Evolutionary conservation across 148 eudicot genomes (phyloP), one percentile per base, ranked within the genome.

Genomic region (Euryodendron excelsum): DNA sequence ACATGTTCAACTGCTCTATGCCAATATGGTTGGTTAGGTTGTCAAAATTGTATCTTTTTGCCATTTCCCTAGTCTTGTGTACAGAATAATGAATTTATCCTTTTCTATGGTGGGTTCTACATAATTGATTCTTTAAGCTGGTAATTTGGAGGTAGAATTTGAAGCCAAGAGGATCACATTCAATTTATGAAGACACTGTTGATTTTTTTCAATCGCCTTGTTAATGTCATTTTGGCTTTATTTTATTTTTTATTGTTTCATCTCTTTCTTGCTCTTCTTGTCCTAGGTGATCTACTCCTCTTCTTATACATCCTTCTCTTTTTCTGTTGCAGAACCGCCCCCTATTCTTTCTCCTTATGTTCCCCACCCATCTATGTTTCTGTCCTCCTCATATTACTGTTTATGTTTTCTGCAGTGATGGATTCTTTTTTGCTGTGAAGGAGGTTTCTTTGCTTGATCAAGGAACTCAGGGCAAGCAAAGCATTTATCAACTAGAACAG

Each of bases 371-470:
- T 63, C 72, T 18, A 33, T 52, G n/a, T 66, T 82, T 50, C 44
- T 58, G 56, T 66, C 53, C 58, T 69, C 18, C 75, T 76, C 73
- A 65, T 45, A 44, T 39, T 58, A 34, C 33, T 53, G n/a, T 56
- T 60, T 23, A 41, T 33, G 28, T 75, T 70, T 79, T 80, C 83
- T 79, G 86, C 88, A 92, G 97, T 14, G 83, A 86, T 71, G 94
- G 94, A 20, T 55, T 71, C 75, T 90, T 92, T 82, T 92, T 92
- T 79, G 97, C 97, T 44, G 91, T 90, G 67, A 90, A 92, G 78
- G 97, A 92, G 80, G 97, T 92, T 79, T 92, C 97, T 80, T 83
- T 92, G 81, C 88, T 89, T 75, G 91, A 90, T 64, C 90, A 82
- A 83, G 97, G 91, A 80, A 87, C 52, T 78, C 91, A 84, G 78